Evolutionary conservation across 2,329 filamentous ascomycete species (phyloP), one percentile per base, ranked within the genome.

Genomic region (Hypoxylon sp.): DNA sequence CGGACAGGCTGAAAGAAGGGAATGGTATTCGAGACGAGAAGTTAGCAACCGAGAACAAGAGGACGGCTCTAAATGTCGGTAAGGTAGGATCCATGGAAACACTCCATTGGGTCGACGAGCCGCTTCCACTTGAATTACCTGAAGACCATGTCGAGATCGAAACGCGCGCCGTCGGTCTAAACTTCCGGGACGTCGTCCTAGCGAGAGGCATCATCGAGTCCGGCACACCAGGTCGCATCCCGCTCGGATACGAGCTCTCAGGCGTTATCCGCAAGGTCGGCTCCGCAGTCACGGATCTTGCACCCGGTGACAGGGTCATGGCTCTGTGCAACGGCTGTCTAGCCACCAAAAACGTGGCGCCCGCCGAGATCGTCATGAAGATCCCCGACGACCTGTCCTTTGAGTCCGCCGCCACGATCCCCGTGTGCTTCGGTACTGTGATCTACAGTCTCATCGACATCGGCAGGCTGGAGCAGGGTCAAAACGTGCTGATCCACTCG

Each of bases 401-500:
- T 43, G 68, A 58, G 23, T 60, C 59, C 5, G 70, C 68, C 3
- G 70, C 70, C 4, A 61, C 63, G 8, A 61, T 71, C 21, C 67
- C 69, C 8, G 59, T 68, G 29, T 66, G 62, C 32, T 71, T 67
- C 63, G 62, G 48, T 0, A 74, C 71, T 0, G 73, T 66, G 0
- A 62, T 72, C 9, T 45, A 71, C 25, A 57, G 63, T 1, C 56
- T 74, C 2, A 46, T 73, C 1, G 59, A 68, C 4, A 53, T 73
- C 4, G 73, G 56, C 3, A 54, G 63, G 0, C 45, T 73, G 0
- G 46, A 68, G 45, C 19, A 53, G 12, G 64, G 62, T 0, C 70
- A 71, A 56, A 69, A 66, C 23, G 60, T 73, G 6, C 47, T 73
- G 0, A 71, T 74, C 39, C 72, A 74, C 30, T 66, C 61, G 3